Evolutionary conservation across 2,329 filamentous ascomycete genomes (phyloP), one percentile per base, ranked within the genome.

Genomic region (Stagonosporopsis cucurbitacearum): DNA sequence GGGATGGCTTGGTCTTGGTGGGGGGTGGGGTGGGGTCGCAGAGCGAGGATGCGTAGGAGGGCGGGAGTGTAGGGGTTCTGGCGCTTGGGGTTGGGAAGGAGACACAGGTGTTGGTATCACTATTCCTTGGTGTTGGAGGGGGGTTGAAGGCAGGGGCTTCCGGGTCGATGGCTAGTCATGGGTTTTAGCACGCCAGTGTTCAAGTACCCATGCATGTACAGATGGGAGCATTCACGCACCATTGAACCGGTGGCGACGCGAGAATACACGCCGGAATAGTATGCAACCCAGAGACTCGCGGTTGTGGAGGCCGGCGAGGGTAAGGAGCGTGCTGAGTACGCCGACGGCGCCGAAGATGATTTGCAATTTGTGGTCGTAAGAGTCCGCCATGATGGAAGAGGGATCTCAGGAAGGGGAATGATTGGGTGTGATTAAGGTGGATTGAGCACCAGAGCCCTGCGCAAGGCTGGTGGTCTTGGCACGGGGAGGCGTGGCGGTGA

Each of bases 201-300:
- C n/a, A n/a, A n/a, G n/a, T n/a, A n/a, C n/a, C n/a, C n/a, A n/a
- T n/a, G n/a, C n/a, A n/a, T n/a, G n/a, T n/a, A n/a, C n/a, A n/a
- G n/a, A n/a, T n/a, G n/a, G n/a, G n/a, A n/a, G n/a, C n/a, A n/a
- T n/a, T n/a, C n/a, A n/a, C n/a, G n/a, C n/a, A n/a, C n/a, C n/a
- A n/a, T n/a, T n/a, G n/a, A n/a, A n/a, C n/a, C n/a, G n/a, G n/a
- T n/a, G n/a, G n/a, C 19, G 33, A 7, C 7, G 8, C n/a, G 19
- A 2, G n/a, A 36, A 36, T 2, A 36, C 1, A 7, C 39, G 39
- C 8, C 23, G 39, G 15, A 41, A 41, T 3, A 41, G 5, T 17
- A 41, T 22, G 23, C 45, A 48, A 5, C 45, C 33, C n/a, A 48
- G 45, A 2, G 45, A 48, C 1, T 48, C 45, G 11, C 45, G 33